These are phyloP conservation scores for Macrocybe gigantea DNA, from an alignment of 768 basidiomycete species.

Conservation along the genomic window DNA sequence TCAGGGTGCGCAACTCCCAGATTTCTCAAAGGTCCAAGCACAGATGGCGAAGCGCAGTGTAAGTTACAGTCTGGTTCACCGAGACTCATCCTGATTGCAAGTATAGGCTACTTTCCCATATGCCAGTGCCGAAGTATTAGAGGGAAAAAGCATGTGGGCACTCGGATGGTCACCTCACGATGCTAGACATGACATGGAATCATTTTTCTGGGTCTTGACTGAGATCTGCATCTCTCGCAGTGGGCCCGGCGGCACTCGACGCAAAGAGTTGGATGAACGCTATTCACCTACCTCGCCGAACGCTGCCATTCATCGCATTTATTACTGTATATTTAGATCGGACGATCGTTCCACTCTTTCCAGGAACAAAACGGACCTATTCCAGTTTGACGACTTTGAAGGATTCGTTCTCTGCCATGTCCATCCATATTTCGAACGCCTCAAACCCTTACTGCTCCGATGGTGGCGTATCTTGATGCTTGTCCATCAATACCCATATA, in stretches of 20 bases:
- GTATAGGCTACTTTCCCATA: neutral
- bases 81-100: neutral
- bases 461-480: neutral
- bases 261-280: neutral
- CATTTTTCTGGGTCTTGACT: constrained; percentile 1
- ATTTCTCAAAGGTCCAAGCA: neutral
- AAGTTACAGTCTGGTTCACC: neutral
- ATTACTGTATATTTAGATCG: neutral
- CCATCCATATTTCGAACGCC: neutral
- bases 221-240: neutral
- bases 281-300: neutral
- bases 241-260: neutral
- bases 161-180: neutral
- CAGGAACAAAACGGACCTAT: neutral
- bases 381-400: neutral
- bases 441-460: neutral
- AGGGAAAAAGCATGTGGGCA: neutral
- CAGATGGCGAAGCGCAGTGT: neutral
- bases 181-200: constrained; percentile 1
- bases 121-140: neutral
- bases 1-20: too few relatives aligned
- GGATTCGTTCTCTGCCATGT: too few relatives aligned
- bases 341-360: neutral
- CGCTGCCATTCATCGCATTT: neutral
- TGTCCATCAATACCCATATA: neutral